Conservation (phyloP, 2,329 filamentous ascomycete species). For the Microdochium paspali region DNA sequence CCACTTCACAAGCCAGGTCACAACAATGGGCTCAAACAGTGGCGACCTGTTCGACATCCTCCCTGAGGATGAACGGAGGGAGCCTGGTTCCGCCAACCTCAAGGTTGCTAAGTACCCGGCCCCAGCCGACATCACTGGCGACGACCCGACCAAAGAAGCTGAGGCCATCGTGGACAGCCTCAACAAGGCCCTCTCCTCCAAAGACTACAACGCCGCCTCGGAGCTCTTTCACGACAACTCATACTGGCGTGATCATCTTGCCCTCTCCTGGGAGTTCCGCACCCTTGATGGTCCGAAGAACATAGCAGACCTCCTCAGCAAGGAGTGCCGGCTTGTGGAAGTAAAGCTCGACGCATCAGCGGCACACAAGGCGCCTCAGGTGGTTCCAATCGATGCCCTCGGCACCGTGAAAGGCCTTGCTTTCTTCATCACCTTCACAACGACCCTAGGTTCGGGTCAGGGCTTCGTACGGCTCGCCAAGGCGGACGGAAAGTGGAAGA, state of each 20-base stretch:
- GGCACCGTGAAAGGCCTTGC: constrained; percentile 36
- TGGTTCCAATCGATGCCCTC: constrained; percentile 29
- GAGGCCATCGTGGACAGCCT: constrained; percentile 23
- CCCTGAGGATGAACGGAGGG: not conserved
- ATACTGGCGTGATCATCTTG: constrained; percentile 51
- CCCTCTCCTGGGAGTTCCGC: constrained; percentile 43
- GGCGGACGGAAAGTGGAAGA: constrained; percentile 41
- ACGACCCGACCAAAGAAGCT: constrained; percentile 22
- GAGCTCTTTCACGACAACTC: constrained; percentile 38
- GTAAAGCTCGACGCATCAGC: constrained; percentile 29
- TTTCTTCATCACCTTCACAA: constrained; percentile 38
- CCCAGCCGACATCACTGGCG: constrained; percentile 26
- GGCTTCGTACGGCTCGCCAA: constrained; percentile 38
- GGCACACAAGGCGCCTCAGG: constrained; percentile 26
- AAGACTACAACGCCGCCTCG: constrained; percentile 21
- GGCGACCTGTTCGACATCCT: not conserved
- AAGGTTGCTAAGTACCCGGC: constrained; percentile 6
- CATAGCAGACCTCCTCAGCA: constrained; percentile 24
- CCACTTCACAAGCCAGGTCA: not conserved
- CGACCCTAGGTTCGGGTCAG: constrained; percentile 33
- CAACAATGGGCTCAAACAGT: not conserved
- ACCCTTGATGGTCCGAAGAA: constrained; percentile 37
- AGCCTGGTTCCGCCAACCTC: not conserved
- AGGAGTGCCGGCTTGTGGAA: constrained; percentile 19
- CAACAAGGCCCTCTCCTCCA: constrained; percentile 24